Base-by-base conservation (phyloP, 306 rosid species). In the Hippophae rhamnoides region DNA sequence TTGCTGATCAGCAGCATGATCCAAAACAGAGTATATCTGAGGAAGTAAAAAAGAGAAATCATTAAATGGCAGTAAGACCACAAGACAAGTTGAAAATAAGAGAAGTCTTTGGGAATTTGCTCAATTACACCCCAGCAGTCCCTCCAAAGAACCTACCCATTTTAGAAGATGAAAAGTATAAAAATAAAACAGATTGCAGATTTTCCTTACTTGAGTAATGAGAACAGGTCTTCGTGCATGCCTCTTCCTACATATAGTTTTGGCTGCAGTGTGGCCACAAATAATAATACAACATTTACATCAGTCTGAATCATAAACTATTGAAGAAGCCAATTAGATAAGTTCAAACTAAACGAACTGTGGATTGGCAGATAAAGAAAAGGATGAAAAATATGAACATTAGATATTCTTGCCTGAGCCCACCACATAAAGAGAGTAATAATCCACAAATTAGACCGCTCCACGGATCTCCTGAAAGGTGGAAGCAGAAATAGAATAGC, bases 1-100 rank as follows among this genome's bases (percentile, higher is more conserved):
- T 93, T 93, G 86, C 97, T 85, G 68, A 93, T 82, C 51, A 93
- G 76, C 64, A 93, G 85, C 85, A 88, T 71, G 72, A 84, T 78
- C 99, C 99, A 93, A 60, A 93, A 93, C 62, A 93, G 67, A 9
- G 99, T 82, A 78, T 93, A 93, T 76, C 99, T 92, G 82, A 63
- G 49, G 68, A 77, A 58, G 79, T 57, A 60, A 65, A 69, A 68
- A 58, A 52, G 26, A 6, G 71, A 41, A 9, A 62, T 40, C 13
- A 52, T 67, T 67, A 54, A 44, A 60, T 67, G 10, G 12, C 44
- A 48, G 5, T 48, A 58, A 56, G 27, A 63, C 40, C 41, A 51
- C 45, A 31, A 60, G 52, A 43, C 51, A 60, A 60, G 41, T 41
- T 50, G 54, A 47, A 18, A 49, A 50, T 43, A 18, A 62, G 9